Conservation (phyloP, 768 basidiomycete species). For the Ramaria rubella region DNA sequence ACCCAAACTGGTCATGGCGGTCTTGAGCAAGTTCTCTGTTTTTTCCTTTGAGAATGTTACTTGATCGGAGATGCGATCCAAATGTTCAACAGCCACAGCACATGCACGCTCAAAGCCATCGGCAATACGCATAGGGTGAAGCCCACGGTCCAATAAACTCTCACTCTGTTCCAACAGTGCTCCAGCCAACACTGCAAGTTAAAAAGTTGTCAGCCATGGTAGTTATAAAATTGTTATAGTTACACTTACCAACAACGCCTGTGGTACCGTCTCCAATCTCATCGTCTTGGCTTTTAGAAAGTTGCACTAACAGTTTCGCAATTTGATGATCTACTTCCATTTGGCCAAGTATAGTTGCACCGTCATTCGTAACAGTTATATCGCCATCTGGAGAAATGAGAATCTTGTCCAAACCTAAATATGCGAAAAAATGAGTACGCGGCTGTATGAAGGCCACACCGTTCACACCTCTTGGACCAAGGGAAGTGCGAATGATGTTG, state of each 20-base stretch:
- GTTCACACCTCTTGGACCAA: slow-evolving; percentile 81
- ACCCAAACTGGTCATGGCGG: slow-evolving; percentile 92
- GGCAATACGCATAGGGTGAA: slow-evolving; percentile 98
- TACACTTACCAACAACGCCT: slow-evolving; percentile 87
- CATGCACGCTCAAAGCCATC: slow-evolving; percentile 98
- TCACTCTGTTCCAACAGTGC: slow-evolving; percentile 94
- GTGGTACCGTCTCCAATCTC: slow-evolving; percentile 99
- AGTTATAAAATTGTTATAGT: background rate
- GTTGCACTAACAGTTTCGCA: slow-evolving; percentile 92
- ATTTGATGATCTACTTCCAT: slow-evolving; percentile 99
- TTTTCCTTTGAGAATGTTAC: slow-evolving; percentile 79
- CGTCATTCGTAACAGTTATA: slow-evolving; percentile 98
- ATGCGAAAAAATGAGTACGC: background rate
- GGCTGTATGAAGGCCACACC: background rate
- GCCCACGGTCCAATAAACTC: slow-evolving; percentile 94
- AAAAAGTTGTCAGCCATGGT: background rate
- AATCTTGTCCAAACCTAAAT: slow-evolving; percentile 85
- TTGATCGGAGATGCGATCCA: slow-evolving; percentile 85
- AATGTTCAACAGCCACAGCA: slow-evolving; percentile 78
- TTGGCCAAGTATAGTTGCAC: slow-evolving; percentile 94
- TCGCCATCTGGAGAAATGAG: slow-evolving; percentile 95
- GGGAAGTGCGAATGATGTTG: slow-evolving; percentile 90
- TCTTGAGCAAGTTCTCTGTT: slow-evolving; percentile 85
- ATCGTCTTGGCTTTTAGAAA: slow-evolving; percentile 98
- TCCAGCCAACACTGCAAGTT: slow-evolving; percentile 79